phyloP scores from a whole-genome alignment of 2,329 filamentous ascomycete genomes.

The Oidium heveae region DNA sequence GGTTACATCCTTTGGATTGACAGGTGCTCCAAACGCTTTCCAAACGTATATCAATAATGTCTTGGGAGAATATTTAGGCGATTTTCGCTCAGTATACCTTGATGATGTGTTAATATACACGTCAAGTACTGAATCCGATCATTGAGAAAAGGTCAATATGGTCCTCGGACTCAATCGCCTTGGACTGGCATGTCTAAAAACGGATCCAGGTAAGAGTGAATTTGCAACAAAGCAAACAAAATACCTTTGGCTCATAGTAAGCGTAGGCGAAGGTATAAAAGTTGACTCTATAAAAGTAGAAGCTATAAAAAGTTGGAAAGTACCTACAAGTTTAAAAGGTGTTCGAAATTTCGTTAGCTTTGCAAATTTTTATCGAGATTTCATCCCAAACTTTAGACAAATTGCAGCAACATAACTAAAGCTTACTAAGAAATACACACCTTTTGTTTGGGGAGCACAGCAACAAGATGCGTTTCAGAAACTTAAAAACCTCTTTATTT shows the following conservation, averaged over 20 bases:
- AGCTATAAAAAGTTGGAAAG: background rate
- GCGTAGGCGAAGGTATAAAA: background rate
- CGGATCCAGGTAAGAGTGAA: no score
- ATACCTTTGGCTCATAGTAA: background rate
- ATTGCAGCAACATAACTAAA: background rate
- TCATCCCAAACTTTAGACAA: background rate
- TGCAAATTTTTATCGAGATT: no score
- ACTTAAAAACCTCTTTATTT: no score
- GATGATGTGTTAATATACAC: background rate
- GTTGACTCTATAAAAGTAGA: background rate
- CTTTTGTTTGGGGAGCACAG: background rate
- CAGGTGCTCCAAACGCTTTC: background rate
- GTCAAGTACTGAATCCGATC: background rate
- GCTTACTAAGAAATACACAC: background rate
- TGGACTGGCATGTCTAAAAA: no score
- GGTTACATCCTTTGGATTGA: background rate
- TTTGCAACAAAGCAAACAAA: background rate
- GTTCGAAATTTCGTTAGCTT: background rate
- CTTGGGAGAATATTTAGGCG: no score
- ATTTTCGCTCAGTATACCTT: background rate
- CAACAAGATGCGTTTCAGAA: background rate
- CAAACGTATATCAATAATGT: background rate
- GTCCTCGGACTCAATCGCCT: background rate
- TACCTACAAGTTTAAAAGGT: background rate
- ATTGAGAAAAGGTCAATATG: background rate